These are phyloP conservation scores for Pseudogymnoascus verrucosus DNA, from an alignment of 2,329 filamentous ascomycete genomes.

Conservation along the genomic window DNA sequence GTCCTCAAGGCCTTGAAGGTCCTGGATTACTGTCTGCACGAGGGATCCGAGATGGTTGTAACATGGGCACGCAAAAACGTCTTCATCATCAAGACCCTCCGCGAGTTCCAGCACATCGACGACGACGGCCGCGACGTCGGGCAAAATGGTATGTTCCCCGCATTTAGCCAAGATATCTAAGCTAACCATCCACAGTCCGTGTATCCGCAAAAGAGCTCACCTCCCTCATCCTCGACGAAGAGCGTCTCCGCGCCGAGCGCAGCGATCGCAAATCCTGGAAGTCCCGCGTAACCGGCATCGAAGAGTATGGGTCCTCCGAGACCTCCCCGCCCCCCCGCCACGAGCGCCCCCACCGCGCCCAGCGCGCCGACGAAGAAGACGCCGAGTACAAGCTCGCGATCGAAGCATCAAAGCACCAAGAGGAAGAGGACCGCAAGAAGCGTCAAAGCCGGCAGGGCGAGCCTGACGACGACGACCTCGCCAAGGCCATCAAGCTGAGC, in stretches of 20 bases:
- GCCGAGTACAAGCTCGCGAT: slow-evolving; percentile 83
- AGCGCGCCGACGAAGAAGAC: slow-evolving; percentile 69
- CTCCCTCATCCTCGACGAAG: slow-evolving; percentile 84
- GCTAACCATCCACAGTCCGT: slow-evolving; percentile 58
- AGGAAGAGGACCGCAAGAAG: slow-evolving; percentile 78
- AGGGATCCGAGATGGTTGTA: slow-evolving; percentile 91
- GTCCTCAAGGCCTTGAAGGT: slow-evolving; percentile 97
- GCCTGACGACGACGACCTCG: slow-evolving; percentile 74
- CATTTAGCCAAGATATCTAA: neutral
- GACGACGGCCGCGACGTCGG: slow-evolving; percentile 94
- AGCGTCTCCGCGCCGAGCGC: slow-evolving; percentile 80
- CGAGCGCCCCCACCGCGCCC: slow-evolving; percentile 41
- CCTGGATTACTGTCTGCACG: slow-evolving; percentile 93
- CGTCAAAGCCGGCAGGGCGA: slow-evolving; percentile 52
- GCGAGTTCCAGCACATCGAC: slow-evolving; percentile 94
- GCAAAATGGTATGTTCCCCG: slow-evolving; percentile 69
- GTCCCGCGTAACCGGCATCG: slow-evolving; percentile 85
- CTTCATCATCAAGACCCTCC: slow-evolving; percentile 96
- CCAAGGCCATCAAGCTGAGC: slow-evolving; percentile 91
- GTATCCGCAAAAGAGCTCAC: slow-evolving; percentile 95
- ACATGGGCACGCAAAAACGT: slow-evolving; percentile 98
- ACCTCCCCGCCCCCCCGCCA: slow-evolving; percentile 36
- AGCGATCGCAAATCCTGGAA: slow-evolving; percentile 94
- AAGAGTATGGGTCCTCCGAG: slow-evolving; percentile 57
- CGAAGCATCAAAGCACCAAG: slow-evolving; percentile 90